Base-by-base conservation (phyloP, 2,329 filamentous ascomycete genomes). In the Aspergillus glaucus region DNA sequence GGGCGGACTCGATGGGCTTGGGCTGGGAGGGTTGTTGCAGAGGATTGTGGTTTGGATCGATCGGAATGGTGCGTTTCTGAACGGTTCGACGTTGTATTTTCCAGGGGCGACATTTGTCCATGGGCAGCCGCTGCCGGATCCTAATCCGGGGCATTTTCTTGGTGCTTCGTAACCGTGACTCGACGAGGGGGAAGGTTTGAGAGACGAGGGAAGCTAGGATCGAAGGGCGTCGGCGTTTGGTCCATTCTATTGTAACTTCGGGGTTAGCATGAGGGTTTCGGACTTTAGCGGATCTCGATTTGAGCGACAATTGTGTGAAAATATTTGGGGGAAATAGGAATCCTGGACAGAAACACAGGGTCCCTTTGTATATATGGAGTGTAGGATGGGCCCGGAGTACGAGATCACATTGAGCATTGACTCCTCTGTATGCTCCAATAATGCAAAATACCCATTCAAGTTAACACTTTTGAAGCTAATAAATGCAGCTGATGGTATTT, bases 21-120 rank as follows among this genome's bases (percentile, higher is more conserved):
- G 74, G 0, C 57, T 78, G 14, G 64, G 70, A 37, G 75, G 75
- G 1, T 55, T 79, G 19, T 63, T 79, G 19, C 65, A 72, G 9
- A 63, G 73, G 6, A 73, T 77, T 30, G 59, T 78, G 21, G 60
- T 77, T 22, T 78, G 74, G 72, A 74, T 78, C 53, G 76, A 78
- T 51, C 58, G 65, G 17, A 73, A 74, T 43, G 62, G 65, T 10
- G 61, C 68, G 0, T 70, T 70, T 45, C 48, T 74, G 45, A 58
- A 69, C 36, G 60, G 65, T 10, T 58, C 58, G 7, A 34, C 50
- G 24, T 45, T 66, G 10, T 68, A 65, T 53, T 72, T 70, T 45
- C 62, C 64, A 1, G 58, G 57, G 1, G 57, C 55, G 12, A 60
- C 50, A 0, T 68, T 68, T 49, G 56, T 56, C 1, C 54, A 58